These are phyloP conservation scores for Pestalotiopsis fici DNA, from an alignment of 2,329 filamentous ascomycete genomes.

Conservation along the genomic window DNA sequence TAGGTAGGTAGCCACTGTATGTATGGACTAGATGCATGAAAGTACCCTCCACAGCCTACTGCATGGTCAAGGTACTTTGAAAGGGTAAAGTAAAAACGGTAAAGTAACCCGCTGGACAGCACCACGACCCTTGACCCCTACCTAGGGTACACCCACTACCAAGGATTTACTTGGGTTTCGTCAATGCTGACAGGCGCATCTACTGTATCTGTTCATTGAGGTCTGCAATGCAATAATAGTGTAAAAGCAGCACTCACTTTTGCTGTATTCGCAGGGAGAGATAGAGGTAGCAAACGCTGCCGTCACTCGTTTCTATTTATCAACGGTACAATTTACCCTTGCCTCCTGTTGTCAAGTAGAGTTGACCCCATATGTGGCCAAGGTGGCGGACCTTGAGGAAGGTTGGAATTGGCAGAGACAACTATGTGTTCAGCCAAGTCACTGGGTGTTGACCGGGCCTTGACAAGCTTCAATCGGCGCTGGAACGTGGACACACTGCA, in stretches of 20 bases:
- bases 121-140: neutral
- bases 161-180: neutral
- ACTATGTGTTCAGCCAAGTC: neutral
- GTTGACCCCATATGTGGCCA: neutral
- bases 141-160: neutral
- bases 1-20: too few species aligned
- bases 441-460: neutral
- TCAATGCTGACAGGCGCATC: neutral
- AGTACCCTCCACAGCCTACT: neutral
- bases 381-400: neutral
- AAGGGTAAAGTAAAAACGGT: neutral
- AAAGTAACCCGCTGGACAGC: neutral
- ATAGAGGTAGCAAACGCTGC: neutral
- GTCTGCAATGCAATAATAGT: neutral
- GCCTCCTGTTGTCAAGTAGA: neutral
- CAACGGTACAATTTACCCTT: neutral
- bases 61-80: neutral
- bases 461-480: neutral
- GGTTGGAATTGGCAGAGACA: neutral
- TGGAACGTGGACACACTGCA: neutral
- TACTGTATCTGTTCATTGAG: neutral
- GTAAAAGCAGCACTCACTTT: neutral
- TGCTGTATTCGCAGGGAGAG: neutral
- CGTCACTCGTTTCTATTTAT: neutral
- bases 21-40: too few species aligned